phyloP scores from a whole-genome alignment of 1,139 yeast species.

The Blastobotrys ciferrii region DNA sequence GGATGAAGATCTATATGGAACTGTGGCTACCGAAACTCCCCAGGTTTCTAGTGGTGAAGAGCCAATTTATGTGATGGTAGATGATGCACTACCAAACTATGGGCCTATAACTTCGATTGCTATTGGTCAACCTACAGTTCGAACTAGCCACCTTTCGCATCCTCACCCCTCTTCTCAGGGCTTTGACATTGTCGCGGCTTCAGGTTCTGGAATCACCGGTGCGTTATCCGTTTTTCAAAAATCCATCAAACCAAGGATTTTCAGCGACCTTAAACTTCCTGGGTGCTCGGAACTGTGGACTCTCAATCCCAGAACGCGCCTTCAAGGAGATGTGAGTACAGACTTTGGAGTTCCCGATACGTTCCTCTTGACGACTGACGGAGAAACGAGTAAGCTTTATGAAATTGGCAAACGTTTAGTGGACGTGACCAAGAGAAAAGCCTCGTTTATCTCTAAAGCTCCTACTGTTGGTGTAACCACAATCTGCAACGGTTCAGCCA shows the following conservation, averaged over 20 bases:
- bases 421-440: conserved; percentile 48
- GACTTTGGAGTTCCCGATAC: conserved; percentile 42
- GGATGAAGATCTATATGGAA: conserved; percentile 39
- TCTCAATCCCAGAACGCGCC: conserved; percentile 27
- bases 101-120: conserved; percentile 79
- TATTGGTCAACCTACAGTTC: conserved; percentile 49
- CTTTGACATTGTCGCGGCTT: conserved; percentile 62
- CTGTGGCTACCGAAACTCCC: conserved; percentile 37
- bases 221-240: conserved; percentile 64
- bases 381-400: conserved; percentile 43
- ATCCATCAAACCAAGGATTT: conserved; percentile 71
- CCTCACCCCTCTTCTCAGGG: conserved; percentile 60
- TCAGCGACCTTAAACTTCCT: conserved; percentile 70
- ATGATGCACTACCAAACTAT: conserved; percentile 59
- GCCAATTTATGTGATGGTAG: conserved; percentile 29
- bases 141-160: conserved; percentile 42
- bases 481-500: conserved; percentile 55
- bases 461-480: conserved; percentile 68
- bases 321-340: conserved; percentile 19
- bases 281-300: conserved; percentile 36
- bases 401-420: conserved; percentile 66
- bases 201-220: conserved; percentile 61
- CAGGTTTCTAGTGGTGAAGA: conserved; percentile 8
- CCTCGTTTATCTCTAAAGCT: conserved; percentile 62
- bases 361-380: conserved; percentile 63